Conservation (phyloP, 495 filamentous ascomycete genomes). For the Tuber indicum region DNA sequence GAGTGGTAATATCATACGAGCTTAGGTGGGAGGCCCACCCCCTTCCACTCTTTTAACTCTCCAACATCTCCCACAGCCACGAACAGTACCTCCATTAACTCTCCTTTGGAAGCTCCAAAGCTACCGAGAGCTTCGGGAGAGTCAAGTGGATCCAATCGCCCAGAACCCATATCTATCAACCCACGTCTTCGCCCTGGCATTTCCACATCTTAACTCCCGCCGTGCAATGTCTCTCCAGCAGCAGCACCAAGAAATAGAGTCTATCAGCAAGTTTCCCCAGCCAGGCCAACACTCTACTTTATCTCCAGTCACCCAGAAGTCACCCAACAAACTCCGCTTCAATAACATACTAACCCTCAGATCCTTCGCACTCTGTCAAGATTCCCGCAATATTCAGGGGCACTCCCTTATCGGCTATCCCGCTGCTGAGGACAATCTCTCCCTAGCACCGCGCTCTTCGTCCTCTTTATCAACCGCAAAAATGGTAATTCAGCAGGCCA, state of each 20-base stretch:
- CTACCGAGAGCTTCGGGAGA: neutral
- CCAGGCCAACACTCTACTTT: slow-evolving; percentile 29
- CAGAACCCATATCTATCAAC: neutral
- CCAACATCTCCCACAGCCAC: slow-evolving; percentile 3
- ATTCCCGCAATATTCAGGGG: neutral
- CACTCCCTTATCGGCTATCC: neutral
- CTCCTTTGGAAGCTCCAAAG: neutral
- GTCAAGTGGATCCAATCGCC: slow-evolving; percentile 8
- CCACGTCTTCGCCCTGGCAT: neutral
- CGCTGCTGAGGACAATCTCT: neutral
- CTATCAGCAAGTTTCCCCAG: slow-evolving; percentile 24
- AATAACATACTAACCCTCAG: neutral
- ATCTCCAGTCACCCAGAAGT: slow-evolving; percentile 35
- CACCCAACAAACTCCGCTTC: slow-evolving; percentile 24
- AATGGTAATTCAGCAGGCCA: neutral
- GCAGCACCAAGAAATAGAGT: slow-evolving; percentile 15
- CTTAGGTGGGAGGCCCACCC: neutral
- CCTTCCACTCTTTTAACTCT: neutral
- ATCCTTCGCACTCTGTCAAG: neutral
- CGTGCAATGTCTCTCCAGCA: neutral
- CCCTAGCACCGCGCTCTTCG: neutral
- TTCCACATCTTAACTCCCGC: neutral
- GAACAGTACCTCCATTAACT: neutral
- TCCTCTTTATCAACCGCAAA: neutral
- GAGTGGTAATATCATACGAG: neutral